Percentiles rank a stretch among this genome's conserved stretches.
Evolutionary conservation across 1,139 yeast genomes (phyloP).

Genomic region (Taphrina populina): DNA sequence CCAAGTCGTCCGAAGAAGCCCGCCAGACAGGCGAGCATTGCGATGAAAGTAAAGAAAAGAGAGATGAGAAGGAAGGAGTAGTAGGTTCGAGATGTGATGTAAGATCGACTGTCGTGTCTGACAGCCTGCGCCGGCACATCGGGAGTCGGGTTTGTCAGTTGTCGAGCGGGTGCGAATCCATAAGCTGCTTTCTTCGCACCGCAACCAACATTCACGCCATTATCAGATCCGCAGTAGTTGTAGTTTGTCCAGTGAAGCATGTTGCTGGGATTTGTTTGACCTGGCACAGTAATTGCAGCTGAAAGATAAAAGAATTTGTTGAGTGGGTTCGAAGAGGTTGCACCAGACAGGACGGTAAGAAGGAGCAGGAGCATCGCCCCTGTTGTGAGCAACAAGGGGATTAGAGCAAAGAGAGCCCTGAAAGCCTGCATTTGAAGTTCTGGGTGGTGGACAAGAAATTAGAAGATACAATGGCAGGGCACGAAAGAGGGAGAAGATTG

Average conservation of each 20-base stretch:
- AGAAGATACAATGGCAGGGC: background rate
- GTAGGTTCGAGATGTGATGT: constrained; percentile 63
- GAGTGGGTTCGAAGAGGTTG: constrained; percentile 52
- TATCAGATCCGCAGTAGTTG: constrained; percentile 57
- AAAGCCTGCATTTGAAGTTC: constrained; percentile 15
- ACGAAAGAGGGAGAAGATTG: background rate
- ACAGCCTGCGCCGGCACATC: constrained; percentile 55
- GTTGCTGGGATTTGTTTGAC: constrained; percentile 44
- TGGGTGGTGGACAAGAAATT: background rate
- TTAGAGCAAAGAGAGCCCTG: constrained; percentile 20
- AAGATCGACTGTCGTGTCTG: constrained; percentile 53
- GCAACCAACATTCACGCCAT: constrained; percentile 52
- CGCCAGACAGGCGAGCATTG: constrained; percentile 49
- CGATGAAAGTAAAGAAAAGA: constrained; percentile 56
- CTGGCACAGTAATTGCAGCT: constrained; percentile 62
- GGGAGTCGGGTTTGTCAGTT: constrained; percentile 49
- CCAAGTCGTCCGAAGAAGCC: constrained; percentile 22
- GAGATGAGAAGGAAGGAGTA: constrained; percentile 68
- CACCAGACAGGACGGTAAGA: constrained; percentile 66
- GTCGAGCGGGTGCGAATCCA: constrained; percentile 64
- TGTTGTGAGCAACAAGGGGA: constrained; percentile 23
- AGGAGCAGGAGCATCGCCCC: constrained; percentile 55
- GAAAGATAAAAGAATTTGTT: constrained; percentile 66
- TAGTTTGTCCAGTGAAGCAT: constrained; percentile 72
- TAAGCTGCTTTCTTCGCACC: constrained; percentile 55